Conservation (phyloP, 352 stramenopile species). For the Globisporangium apiculatum region DNA sequence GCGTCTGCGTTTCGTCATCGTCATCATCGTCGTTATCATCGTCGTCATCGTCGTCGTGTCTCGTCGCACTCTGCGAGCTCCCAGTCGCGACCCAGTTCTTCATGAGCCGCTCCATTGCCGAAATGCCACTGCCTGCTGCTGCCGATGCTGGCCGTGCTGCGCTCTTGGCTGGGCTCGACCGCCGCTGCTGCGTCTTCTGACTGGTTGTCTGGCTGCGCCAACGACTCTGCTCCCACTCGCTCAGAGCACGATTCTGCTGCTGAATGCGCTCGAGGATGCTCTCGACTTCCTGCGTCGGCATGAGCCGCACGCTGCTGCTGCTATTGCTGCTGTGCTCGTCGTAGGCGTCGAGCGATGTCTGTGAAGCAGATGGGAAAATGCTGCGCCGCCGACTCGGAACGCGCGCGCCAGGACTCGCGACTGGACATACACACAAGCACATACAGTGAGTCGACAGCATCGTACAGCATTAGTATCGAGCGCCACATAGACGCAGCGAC, state of each 20-base stretch:
- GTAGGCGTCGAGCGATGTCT: neutral
- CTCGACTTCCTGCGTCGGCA: slow-evolving; percentile 48
- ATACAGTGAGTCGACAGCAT: neutral
- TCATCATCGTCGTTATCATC: slow-evolving; percentile 17
- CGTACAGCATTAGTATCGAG: neutral
- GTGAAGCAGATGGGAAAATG: slow-evolving; percentile 3
- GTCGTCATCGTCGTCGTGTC: slow-evolving; percentile 5
- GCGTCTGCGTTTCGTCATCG: slow-evolving; percentile 15
- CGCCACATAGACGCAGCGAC: too few species aligned
- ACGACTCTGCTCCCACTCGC: slow-evolving; percentile 34
- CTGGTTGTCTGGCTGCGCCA: neutral
- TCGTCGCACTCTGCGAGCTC: neutral
- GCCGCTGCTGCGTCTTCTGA: slow-evolving; percentile 6
- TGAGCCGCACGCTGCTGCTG: slow-evolving; percentile 12
- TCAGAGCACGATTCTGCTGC: slow-evolving; percentile 37
- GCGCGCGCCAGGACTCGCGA: neutral
- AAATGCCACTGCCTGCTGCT: neutral
- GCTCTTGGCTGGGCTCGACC: neutral
- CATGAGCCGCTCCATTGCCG: slow-evolving; percentile 12
- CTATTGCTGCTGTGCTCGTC: slow-evolving; percentile 4
- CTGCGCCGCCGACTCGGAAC: slow-evolving; percentile 6
- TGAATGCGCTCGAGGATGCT: slow-evolving; percentile 43
- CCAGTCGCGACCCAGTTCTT: slow-evolving; percentile 11
- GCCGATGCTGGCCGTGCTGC: neutral
- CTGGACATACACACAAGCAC: neutral